Conservation (phyloP, 495 filamentous ascomycete genomes). For the Xylaria palmicola region DNA sequence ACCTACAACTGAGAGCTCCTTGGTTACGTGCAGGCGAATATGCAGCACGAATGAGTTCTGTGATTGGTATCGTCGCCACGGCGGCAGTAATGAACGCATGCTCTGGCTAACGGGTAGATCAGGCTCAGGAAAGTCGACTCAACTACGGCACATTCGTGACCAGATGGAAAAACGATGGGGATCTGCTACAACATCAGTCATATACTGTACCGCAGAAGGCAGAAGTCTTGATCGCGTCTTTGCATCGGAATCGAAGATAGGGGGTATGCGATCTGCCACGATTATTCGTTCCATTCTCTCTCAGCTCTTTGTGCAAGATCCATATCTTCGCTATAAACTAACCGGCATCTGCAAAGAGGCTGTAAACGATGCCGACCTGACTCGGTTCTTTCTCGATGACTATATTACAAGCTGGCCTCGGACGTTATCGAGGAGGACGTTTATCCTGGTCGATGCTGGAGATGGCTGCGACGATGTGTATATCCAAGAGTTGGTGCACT, state of each 20-base stretch:
- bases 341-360: conserved; percentile 20
- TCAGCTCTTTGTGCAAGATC: conserved; percentile 36
- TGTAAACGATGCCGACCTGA: conserved; percentile 32
- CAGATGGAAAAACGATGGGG: conserved; percentile 35
- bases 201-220: conserved; percentile 29
- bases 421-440: conserved; percentile 30
- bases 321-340: conserved; percentile 27
- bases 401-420: conserved; percentile 30
- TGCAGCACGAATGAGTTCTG: conserved; percentile 36
- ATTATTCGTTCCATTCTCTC: conserved; percentile 36
- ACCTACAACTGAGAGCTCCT: not conserved
- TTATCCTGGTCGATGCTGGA: conserved; percentile 37
- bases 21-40: conserved; percentile 35
- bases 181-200: conserved; percentile 28
- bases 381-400: conserved; percentile 39
- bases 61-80: conserved; percentile 36
- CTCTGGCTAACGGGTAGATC: conserved; percentile 37
- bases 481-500: conserved; percentile 31
- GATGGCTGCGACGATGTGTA: conserved; percentile 29
- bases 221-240: conserved; percentile 16
- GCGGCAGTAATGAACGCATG: conserved; percentile 31
- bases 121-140: conserved; percentile 37
- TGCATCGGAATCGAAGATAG: not conserved
- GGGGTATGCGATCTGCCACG: conserved; percentile 11
- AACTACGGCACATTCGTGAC: conserved; percentile 28